Evolutionary conservation across 176 grass and related monocot species (phyloP).

Genomic region (Triticum aestivum): DNA sequence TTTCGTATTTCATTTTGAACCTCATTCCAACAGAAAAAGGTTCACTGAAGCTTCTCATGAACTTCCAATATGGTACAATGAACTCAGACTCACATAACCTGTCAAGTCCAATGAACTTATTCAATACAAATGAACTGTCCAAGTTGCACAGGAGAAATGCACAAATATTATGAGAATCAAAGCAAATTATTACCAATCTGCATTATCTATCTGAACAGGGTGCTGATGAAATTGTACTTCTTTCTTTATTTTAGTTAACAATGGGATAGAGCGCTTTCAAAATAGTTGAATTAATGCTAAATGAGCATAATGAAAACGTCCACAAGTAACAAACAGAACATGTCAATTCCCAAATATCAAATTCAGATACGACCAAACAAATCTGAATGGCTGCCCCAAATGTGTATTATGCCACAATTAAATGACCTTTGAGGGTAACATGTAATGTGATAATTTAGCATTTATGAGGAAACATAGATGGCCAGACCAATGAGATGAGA

Average conservation of each 20-base stretch:
- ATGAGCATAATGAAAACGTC: background rate
- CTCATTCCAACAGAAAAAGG: constrained; percentile 67
- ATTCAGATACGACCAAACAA: background rate
- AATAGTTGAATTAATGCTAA: background rate
- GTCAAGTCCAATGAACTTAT: constrained; percentile 29
- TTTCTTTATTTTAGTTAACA: background rate
- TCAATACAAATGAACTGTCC: background rate
- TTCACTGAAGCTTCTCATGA: constrained; percentile 61
- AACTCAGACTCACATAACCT: constrained; percentile 74
- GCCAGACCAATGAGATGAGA: background rate
- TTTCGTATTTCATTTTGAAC: constrained; percentile 79
- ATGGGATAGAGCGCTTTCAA: background rate
- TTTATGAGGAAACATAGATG: background rate
- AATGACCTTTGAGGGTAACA: background rate
- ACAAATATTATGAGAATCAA: background rate
- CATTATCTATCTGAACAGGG: background rate
- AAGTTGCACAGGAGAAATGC: constrained; percentile 13
- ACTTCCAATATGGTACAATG: constrained; percentile 88
- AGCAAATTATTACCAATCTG: background rate
- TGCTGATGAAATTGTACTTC: too few relatives aligned
- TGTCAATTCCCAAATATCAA: background rate
- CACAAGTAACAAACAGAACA: background rate
- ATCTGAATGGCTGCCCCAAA: background rate
- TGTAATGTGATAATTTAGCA: constrained; percentile 4
- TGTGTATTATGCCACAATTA: background rate